phyloP scores from a whole-genome alignment of 345 rosid genomes.

The Salix caprea region DNA sequence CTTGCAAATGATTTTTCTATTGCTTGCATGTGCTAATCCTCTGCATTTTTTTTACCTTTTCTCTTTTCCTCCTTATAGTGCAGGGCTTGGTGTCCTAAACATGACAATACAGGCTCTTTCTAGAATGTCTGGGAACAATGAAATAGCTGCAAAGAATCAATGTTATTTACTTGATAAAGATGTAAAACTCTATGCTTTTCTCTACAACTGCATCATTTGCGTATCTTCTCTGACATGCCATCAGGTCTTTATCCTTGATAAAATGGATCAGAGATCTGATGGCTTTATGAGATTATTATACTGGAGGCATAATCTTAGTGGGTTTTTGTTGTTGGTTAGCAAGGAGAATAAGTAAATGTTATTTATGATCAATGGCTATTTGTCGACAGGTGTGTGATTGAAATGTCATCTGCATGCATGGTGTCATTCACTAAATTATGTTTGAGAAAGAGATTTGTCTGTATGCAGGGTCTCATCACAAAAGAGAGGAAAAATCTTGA shows the following conservation, averaged over 20 bases:
- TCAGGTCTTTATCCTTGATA: not conserved
- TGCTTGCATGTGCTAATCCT: not conserved
- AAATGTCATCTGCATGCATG: not conserved
- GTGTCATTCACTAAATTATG: not conserved
- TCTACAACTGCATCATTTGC: constrained; percentile 1
- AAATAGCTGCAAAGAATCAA: constrained; percentile 41
- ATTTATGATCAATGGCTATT: not conserved
- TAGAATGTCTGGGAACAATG: constrained; percentile 69
- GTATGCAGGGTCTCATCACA: constrained; percentile 81
- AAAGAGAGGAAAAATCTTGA: constrained; percentile 83
- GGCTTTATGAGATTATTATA: not conserved
- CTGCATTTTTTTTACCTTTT: constrained; percentile 4
- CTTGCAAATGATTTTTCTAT: not conserved
- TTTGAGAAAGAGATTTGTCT: constrained; percentile 1
- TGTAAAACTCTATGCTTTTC: constrained; percentile 39
- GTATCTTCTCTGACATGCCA: not conserved
- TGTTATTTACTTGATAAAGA: constrained; percentile 89
- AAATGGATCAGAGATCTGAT: not conserved
- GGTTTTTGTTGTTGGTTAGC: not conserved
- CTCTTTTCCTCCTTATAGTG: constrained; percentile 49
- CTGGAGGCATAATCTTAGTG: not conserved
- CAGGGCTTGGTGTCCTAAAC: constrained; percentile 93
- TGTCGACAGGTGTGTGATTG: not conserved
- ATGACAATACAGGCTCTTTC: constrained; percentile 74
- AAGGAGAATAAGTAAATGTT: not conserved